Evolutionary conservation across 768 basidiomycete species (phyloP), one percentile per base, ranked within the genome.

Genomic region (Butyriboletus loyo): DNA sequence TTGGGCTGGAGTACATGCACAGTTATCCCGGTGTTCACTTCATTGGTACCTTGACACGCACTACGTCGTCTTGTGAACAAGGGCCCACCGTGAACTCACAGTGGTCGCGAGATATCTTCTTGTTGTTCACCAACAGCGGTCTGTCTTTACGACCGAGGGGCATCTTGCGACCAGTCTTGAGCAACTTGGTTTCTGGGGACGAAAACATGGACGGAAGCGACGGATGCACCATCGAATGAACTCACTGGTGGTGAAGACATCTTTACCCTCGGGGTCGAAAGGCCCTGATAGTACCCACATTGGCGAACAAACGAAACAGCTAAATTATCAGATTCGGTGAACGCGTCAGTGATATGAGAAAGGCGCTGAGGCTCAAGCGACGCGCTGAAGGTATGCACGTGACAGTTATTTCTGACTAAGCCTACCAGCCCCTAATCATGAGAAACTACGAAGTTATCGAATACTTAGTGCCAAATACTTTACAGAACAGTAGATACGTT

Each of bases 51-150:
- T 25, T 22, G 35, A n/a, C 19, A 53, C 85, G 53, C 61, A 89
- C 88, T 53, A 76, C 75, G 52, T 87, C 77, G 35, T 82, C 79
- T 14, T 63, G 56, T 1, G 78, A 68, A 49, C 76, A 85, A 4
- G 70, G 55, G 1, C 76, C 83, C 4, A 90, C 83, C 6, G 71
- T 68, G 50, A 91, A 79, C 43, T 75, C 67, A 43, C 80, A 82
- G 56, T 87, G 84, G 21, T 80, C 71, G 27, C 77, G 74, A 0
- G 88, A 90, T 41, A 92, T 75, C 63, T 81, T 85, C 61, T 83
- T 83, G 70, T 75, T 77, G 53, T 77, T 78, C 41, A 90, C 69
- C 5, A 75, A 27, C 2, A 91, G 69, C 0, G 73, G 72, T 38
- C 69, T 67, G 1, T 75, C 79, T 66, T 80, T 85, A 37, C 89